A percentile compares a stretch with the other conserved stretches of the same genome.
These are phyloP conservation scores for Aspergillus neotritici DNA, from an alignment of 2,329 filamentous ascomycete species.

Conservation along the genomic window DNA sequence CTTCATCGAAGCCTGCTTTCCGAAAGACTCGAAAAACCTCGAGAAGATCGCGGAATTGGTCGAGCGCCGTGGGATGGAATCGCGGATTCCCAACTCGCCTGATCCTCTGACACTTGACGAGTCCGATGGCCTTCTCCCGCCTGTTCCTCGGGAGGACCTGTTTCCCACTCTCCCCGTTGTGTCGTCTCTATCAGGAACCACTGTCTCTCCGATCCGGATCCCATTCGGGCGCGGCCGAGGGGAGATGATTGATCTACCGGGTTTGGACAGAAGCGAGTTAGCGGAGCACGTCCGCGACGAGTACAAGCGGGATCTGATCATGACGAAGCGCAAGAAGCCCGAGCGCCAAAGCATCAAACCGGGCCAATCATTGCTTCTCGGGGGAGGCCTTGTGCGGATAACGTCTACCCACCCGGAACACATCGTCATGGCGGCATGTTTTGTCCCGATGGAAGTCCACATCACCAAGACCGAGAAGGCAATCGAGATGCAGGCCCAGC, in stretches of 20 bases:
- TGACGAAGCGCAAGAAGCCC: constrained; percentile 70
- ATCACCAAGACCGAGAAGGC: constrained; percentile 77
- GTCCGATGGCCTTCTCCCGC: constrained; percentile 61
- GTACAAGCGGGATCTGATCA: constrained; percentile 63
- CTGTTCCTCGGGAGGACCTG: constrained; percentile 63
- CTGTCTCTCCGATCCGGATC: constrained; percentile 87
- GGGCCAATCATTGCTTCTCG: constrained; percentile 74
- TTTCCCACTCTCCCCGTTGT: constrained; percentile 83
- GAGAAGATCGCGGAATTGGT: constrained; percentile 33
- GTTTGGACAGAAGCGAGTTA: constrained; percentile 68
- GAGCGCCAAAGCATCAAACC: constrained; percentile 67
- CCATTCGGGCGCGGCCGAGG: constrained; percentile 81
- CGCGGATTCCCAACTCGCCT: constrained; percentile 9
- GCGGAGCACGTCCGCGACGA: constrained; percentile 64
- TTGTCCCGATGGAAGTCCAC: constrained; percentile 72
- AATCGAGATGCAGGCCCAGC: constrained; percentile 62
- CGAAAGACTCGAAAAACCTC: constrained; percentile 57
- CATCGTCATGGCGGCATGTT: constrained; percentile 75
- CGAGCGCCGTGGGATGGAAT: constrained; percentile 22
- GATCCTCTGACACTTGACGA: constrained; percentile 23
- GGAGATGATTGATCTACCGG: constrained; percentile 89
- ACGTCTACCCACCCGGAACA: constrained; percentile 64
- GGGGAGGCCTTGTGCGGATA: constrained; percentile 80
- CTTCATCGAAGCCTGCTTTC: constrained; percentile 81
- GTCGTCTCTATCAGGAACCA: constrained; percentile 83